These are phyloP conservation scores for Lyophyllum atratum DNA, from an alignment of 768 basidiomycete species.

Conservation along the genomic window DNA sequence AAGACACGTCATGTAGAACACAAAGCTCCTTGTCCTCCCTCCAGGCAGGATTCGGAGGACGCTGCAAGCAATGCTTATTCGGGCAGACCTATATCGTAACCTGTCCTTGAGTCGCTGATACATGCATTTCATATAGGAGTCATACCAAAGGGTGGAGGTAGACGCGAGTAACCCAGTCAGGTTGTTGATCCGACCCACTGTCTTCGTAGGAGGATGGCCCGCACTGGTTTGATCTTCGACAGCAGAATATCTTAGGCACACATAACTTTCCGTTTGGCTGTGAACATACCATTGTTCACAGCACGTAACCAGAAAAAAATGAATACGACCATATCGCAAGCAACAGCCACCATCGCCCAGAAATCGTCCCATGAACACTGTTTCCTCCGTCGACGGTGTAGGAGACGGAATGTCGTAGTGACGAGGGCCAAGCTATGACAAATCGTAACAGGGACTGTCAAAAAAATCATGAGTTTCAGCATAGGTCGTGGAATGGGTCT, in stretches of 20 bases:
- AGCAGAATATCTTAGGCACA: background rate
- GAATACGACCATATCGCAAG: conserved; percentile 12
- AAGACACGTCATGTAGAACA: background rate
- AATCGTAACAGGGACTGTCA: background rate
- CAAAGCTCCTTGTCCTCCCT: conserved; percentile 7
- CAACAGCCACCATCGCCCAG: conserved; percentile 13
- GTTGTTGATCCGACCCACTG: background rate
- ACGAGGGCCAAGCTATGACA: conserved; percentile 9
- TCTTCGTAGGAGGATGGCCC: background rate
- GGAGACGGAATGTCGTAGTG: conserved; percentile 8
- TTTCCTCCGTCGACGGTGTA: conserved; percentile 5
- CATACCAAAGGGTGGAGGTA: conserved; percentile 19
- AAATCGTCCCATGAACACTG: conserved; percentile 17
- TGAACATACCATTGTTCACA: conserved; percentile 3
- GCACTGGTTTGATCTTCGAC: background rate
- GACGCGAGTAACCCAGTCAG: conserved; percentile 8
- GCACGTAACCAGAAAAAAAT: conserved; percentile 5
- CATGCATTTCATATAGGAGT: background rate
- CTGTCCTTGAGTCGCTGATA: background rate
- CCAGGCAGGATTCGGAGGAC: conserved; percentile 16
- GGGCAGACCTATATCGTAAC: conserved; percentile 14
- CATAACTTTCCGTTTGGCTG: background rate
- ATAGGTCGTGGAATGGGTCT: no score
- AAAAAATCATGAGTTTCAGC: background rate
- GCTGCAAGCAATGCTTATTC: conserved; percentile 23